Base-by-base conservation (phyloP, 768 basidiomycete genomes). In the Mycena filopes region DNA sequence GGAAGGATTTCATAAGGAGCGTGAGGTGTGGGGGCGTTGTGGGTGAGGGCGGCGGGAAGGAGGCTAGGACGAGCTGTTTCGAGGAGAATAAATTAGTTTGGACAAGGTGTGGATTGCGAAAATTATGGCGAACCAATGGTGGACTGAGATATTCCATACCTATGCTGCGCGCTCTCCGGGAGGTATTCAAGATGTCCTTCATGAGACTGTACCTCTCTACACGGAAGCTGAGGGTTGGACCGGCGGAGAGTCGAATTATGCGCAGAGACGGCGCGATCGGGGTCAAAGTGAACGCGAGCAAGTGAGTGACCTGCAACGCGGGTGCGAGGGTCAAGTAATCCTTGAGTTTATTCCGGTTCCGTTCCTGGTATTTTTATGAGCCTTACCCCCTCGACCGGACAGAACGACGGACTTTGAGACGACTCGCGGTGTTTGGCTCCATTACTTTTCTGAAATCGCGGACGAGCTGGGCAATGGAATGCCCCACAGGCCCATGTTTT, bases 351-450 rank as follows among this genome's bases (percentile, higher is more conserved):
- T 95, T 97, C 28, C 91, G 83, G 62, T 87, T 87, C 23, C 96
- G 86, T 85, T 99, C 98, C 96, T 98, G 73, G 45, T 25, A 13
- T 6, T 43, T 70, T 46, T 55, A 71, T 61, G 66, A 58, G 63
- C 23, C 46, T 45, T 15, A 56, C n/a, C 29, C 20, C 20, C 20
- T 23, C 1, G 26, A 3, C 25, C 4, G n/a, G 21, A 1, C 45
- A 49, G 28, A 25, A 51, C 64, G 36, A 81, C 81, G 68, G 66
- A 97, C 96, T 79, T 82, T 89, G n/a, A 99, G 84, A 53, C 98
- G 86, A 67, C 90, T 91, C 21, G 97, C 98, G 16, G 98, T 99
- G 73, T 98, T 95, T 64, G 98, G 98, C 76, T 99, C 98, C 94
- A 99, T 94, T 65, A 98, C 94, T 78, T 94, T 93, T 73, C 98